Conservation (phyloP, 352 stramenopile species). For the Stramenopiles sp. region DNA sequence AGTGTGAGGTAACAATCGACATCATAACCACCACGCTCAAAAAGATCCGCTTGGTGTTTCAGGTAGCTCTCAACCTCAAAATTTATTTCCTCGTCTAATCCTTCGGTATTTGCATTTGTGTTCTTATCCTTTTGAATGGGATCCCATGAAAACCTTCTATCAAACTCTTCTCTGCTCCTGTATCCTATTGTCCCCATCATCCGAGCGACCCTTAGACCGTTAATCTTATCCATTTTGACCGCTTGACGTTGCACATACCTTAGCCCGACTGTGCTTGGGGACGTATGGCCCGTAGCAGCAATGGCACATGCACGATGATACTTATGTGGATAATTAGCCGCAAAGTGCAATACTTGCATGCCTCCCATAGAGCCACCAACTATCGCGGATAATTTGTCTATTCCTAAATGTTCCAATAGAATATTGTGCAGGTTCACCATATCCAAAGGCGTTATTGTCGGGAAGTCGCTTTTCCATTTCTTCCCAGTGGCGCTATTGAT, state of each 20-base stretch:
- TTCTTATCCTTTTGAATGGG: conserved; percentile 24
- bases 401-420: conserved; percentile 46
- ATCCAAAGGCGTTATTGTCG: conserved; percentile 52
- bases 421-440: conserved; percentile 44
- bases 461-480: conserved; percentile 44
- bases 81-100: conserved; percentile 41
- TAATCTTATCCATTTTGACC: conserved; percentile 46
- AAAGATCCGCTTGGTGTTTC: conserved; percentile 61
- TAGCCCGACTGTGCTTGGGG: conserved; percentile 53
- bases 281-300: conserved; percentile 57
- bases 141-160: conserved; percentile 58
- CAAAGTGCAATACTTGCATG: conserved; percentile 62
- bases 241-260: conserved; percentile 52
- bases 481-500: conserved; percentile 40
- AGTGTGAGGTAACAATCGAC: conserved; percentile 63
- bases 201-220: conserved; percentile 57
- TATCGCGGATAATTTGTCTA: conserved; percentile 48
- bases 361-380: conserved; percentile 61
- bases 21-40: conserved; percentile 39
- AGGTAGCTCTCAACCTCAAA: conserved; percentile 71
- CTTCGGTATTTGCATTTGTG: conserved; percentile 9
- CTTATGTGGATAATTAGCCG: conserved; percentile 46
- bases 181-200: conserved; percentile 64
- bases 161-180: conserved; percentile 59
- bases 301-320: conserved; percentile 45